These are phyloP conservation scores for carrot (Daucus carota) DNA, from an alignment of 129 eudicot species.

Conservation along the genomic window DH1_v3.0 NC_030389.2:828001-828500, in stretches of 20 bases:
- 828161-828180: slow-evolving; percentile 52
- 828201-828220: slow-evolving; percentile 73
- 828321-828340: background rate
- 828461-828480: background rate
- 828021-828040: slow-evolving; percentile 15
- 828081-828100: slow-evolving; percentile 80
- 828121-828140: slow-evolving; percentile 44
- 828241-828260: background rate
- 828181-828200: slow-evolving; percentile 71
- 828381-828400: background rate
- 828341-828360: background rate
- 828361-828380: background rate
- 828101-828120: slow-evolving; percentile 76
- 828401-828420: background rate
- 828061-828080: slow-evolving; percentile 34
- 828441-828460: background rate
- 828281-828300: slow-evolving; percentile 3
- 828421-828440: background rate
- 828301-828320: background rate
- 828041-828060: slow-evolving; percentile 47
- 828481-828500: background rate
- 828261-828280: background rate
- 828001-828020: background rate
- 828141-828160: slow-evolving; percentile 52
- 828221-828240: slow-evolving; percentile 7